Conservation (phyloP, 176 grass and related monocot species). For the Chrysopogon serrulatus region DNA sequence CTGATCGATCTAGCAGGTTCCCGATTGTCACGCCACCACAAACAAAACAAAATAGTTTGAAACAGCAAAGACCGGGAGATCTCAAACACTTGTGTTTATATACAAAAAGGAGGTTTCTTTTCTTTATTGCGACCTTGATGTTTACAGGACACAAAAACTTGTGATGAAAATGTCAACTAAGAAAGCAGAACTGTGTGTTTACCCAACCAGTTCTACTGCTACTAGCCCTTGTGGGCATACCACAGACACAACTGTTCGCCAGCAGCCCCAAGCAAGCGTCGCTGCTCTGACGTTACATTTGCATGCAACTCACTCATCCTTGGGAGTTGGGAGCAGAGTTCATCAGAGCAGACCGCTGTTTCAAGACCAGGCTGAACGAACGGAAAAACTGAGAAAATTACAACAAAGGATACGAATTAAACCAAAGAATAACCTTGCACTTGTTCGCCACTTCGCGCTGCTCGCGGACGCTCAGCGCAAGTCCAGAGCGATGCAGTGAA, state of each 20-base stretch:
- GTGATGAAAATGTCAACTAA: neutral
- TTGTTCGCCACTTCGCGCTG: slow-evolving; percentile 45
- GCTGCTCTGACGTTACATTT: slow-evolving; percentile 2
- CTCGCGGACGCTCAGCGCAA: slow-evolving; percentile 16
- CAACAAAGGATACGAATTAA: slow-evolving; percentile 49
- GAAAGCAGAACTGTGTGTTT: slow-evolving; percentile 5
- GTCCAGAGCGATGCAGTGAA: slow-evolving; percentile 26
- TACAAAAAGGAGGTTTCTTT: slow-evolving; percentile 3
- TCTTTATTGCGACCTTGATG: slow-evolving; percentile 17
- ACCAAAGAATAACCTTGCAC: slow-evolving; percentile 50
- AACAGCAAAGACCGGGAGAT: neutral
- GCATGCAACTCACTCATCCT: slow-evolving; percentile 16
- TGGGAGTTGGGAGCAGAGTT: no score
- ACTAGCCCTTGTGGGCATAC: neutral
- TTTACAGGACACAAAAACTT: slow-evolving; percentile 37
- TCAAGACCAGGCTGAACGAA: neutral
- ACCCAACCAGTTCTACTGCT: neutral
- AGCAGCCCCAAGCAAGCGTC: neutral
- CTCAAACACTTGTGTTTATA: neutral
- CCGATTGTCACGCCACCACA: neutral
- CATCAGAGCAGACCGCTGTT: neutral
- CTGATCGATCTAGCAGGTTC: no score
- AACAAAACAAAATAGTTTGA: neutral
- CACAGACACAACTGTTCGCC: neutral
- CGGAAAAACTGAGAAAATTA: neutral